A percentile compares a stretch with the other conserved stretches of the same genome.
These are phyloP conservation scores for Carex scoparia DNA, from an alignment of 176 grass and related monocot genomes.

Conservation along the genomic window DNA sequence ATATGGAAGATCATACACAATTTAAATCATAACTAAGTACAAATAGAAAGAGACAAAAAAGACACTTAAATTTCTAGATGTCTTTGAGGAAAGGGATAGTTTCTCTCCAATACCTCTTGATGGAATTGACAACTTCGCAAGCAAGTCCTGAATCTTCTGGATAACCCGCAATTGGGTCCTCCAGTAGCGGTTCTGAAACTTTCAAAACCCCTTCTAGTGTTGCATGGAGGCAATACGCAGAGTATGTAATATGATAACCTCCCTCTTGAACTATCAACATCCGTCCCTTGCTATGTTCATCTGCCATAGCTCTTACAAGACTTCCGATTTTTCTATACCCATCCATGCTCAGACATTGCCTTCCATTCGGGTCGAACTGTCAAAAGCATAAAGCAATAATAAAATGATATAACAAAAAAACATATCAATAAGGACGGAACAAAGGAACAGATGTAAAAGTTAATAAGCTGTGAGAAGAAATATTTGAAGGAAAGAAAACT, in stretches of 20 bases:
- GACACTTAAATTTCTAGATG: no score
- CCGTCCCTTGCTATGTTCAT: conserved; percentile 35
- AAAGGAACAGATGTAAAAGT: not conserved
- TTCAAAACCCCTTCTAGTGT: conserved; percentile 75
- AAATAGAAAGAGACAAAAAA: no score
- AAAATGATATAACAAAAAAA: not conserved
- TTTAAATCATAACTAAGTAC: no score
- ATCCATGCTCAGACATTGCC: conserved; percentile 84
- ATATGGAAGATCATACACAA: no score
- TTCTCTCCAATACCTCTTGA: no score
- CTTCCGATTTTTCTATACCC: conserved; percentile 66
- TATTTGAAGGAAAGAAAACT: not conserved
- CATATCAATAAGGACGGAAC: not conserved
- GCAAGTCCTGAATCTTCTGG: no score
- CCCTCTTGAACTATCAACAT: conserved; percentile 85
- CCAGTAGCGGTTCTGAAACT: conserved; percentile 41
- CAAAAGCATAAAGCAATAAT: conserved; percentile 5
- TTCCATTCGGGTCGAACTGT: conserved; percentile 94
- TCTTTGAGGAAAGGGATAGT: no score
- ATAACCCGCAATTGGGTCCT: conserved; percentile 51
- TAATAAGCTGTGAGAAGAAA: not conserved
- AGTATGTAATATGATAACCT: conserved; percentile 78
- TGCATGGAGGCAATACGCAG: conserved; percentile 81
- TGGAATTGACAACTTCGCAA: no score
- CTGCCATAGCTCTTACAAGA: conserved; percentile 46